Evolutionary conservation across 2,329 filamentous ascomycete genomes (phyloP).

Genomic region (Alternaria triticina): DNA sequence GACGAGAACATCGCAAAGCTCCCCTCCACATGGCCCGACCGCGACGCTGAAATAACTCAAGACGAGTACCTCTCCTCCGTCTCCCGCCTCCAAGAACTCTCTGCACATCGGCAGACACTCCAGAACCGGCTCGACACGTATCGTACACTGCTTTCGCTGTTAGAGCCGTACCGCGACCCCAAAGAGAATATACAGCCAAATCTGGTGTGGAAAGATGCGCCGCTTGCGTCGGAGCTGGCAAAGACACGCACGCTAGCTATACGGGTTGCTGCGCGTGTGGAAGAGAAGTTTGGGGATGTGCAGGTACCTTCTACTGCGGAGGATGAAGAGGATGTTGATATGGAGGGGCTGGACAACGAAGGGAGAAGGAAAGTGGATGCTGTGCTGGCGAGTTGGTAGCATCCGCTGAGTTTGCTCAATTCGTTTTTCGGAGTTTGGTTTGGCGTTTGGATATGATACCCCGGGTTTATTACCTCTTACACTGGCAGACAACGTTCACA

Average conservation of each 20-base stretch:
- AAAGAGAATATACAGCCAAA: conserved; percentile 65
- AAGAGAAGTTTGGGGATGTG: conserved; percentile 37
- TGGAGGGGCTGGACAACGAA: conserved; percentile 23
- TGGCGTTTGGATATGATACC: conserved; percentile 22
- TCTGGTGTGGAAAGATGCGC: conserved; percentile 68
- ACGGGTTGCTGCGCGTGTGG: conserved; percentile 45
- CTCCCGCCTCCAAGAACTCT: conserved; percentile 55
- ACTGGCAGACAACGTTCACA: background rate
- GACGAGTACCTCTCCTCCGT: conserved; percentile 50
- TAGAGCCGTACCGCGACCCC: conserved; percentile 61
- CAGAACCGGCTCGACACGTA: conserved; percentile 57
- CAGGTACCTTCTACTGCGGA: conserved; percentile 36
- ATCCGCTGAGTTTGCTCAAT: background rate
- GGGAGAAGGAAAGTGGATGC: conserved; percentile 33
- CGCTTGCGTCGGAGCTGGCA: conserved; percentile 70
- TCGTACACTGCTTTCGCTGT: conserved; percentile 55
- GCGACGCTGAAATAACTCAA: conserved; percentile 25
- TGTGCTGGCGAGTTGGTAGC: conserved; percentile 34
- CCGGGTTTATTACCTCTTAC: background rate
- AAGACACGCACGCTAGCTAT: conserved; percentile 66
- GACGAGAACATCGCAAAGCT: conserved; percentile 45
- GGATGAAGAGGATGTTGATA: conserved; percentile 30
- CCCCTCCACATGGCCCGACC: conserved; percentile 24
- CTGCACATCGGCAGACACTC: conserved; percentile 57
- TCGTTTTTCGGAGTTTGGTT: background rate